These are phyloP conservation scores for Areca catechu DNA, from an alignment of 176 grass and related monocot genomes.

Conservation along the genomic window DNA sequence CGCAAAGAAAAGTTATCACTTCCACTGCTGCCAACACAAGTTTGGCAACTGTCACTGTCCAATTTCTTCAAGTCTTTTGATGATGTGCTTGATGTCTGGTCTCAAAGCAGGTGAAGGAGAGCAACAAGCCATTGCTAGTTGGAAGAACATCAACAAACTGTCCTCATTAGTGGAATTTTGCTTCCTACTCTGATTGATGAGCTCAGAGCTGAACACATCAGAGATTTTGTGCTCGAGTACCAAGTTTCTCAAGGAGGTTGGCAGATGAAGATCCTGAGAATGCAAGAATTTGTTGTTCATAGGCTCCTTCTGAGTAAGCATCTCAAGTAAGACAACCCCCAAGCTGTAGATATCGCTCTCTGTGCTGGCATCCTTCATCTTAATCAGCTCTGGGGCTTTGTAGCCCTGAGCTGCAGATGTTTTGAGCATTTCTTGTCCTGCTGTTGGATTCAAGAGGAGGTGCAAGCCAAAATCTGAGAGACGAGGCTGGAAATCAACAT, in stretches of 20 bases:
- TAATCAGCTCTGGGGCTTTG: constrained; percentile 77
- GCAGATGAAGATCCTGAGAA: constrained; percentile 21
- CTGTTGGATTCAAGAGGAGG: constrained; percentile 49
- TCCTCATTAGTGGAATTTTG: constrained; percentile 17
- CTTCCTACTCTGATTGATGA: constrained; percentile 14
- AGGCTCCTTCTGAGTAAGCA: constrained; percentile 77
- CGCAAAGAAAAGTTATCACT: no score
- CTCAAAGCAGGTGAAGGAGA: constrained; percentile 16
- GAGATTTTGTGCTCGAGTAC: constrained; percentile 34
- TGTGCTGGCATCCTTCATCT: constrained; percentile 54
- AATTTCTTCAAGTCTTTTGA: constrained; percentile 27
- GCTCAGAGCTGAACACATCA: constrained; percentile 26
- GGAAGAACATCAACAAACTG: constrained; percentile 25
- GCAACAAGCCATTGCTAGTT: constrained; percentile 40
- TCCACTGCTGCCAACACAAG: no score
- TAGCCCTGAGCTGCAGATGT: constrained; percentile 52
- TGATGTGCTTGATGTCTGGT: constrained; percentile 24
- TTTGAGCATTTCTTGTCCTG: constrained; percentile 76
- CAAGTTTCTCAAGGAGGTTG: constrained; percentile 22
- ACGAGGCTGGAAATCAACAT: constrained; percentile 78
- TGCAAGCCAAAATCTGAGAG: constrained; percentile 77
- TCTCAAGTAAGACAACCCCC: constrained; percentile 56
- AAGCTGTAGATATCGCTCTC: constrained; percentile 68
- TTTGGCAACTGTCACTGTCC: constrained; percentile 3
- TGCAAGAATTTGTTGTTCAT: constrained; percentile 14